A percentile compares a stretch with the other conserved stretches of the same genome.
Conservation (phyloP, 768 basidiomycete genomes). For the Amyloporia xantha region DNA sequence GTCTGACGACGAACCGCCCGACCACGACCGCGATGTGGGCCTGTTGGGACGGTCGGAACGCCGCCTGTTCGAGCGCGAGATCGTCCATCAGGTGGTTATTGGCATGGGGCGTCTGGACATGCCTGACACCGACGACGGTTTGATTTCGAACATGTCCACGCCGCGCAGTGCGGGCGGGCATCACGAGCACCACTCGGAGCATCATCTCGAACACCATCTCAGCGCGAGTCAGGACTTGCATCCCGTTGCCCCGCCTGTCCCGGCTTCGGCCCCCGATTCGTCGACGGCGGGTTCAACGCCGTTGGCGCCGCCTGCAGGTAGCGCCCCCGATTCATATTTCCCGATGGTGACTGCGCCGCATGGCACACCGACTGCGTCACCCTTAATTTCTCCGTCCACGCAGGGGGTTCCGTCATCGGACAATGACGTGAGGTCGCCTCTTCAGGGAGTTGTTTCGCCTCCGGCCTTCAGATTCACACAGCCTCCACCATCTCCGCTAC, state of each 20-base stretch:
- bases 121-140: conserved; percentile 9
- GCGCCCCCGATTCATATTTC: conserved; percentile 10
- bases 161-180: neutral
- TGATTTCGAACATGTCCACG: conserved; percentile 2
- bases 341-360: conserved; percentile 5
- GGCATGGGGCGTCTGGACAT: conserved; percentile 74
- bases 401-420: too few species aligned
- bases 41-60: conserved; percentile 52
- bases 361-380: neutral
- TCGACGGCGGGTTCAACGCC: conserved; percentile 2
- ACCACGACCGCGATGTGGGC: conserved; percentile 29
- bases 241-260: neutral
- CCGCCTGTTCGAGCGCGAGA: conserved; percentile 68
- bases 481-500: neutral
- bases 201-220: neutral
- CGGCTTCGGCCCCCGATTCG: neutral
- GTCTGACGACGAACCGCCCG: conserved; percentile 20
- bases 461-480: neutral
- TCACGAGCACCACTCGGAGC: neutral
- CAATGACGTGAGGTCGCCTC: neutral
- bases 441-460: neutral
- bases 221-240: neutral
- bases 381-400: neutral
- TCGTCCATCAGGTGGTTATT: conserved; percentile 81
- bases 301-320: neutral